Base-by-base conservation (phyloP, 73 alveolate genomes). In the Tetrahymena malaccensis region DNA sequence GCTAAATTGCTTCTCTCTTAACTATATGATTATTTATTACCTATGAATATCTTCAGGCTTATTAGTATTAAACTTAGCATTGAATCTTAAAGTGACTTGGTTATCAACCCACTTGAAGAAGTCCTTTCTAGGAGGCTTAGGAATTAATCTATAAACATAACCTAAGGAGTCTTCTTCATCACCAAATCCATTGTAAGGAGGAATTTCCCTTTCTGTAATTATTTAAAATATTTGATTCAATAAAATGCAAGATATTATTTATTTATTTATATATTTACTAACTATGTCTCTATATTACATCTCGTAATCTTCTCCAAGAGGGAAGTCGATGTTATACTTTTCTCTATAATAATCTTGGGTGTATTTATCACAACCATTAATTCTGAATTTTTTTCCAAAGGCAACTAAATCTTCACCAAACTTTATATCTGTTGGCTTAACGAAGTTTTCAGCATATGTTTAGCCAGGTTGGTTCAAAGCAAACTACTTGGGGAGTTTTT, bases 111-210 rank as follows among this genome's bases (percentile, higher is more conserved):
- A 98, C 96, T 98, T 98, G 98, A 98, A 97, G 98, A 97, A 98
- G 96, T 98, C 99, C 94, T 98, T 96, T 94, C 97, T 97, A 31
- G 99, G 99, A 43, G 98, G 97, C 94, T 98, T 95, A 40, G 99
- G 99, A 43, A 96, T 85, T 93, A 98, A 96, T 84, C 99, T 97
- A 58, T 95, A 97, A 43, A 98, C 98, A 93, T 98, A 98, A 31
- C 99, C 99, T 70, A 98, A 96, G 35, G 99, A 97, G 96, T 98
- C 99, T 94, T 98, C 98, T 98, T 98, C 99, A 94, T 97, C 98
- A 70, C 99, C 99, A 89, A 97, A 97, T 13, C 99, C 99, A 94
- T 98, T 98, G 94, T 98, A 98, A 84, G 99, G 99, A 11, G 99
- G 99, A 93, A 98, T 98, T 37, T 94, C 94, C 10, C 94, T 94